phyloP scores from a whole-genome alignment of 441 rosid genomes.

The Gossypium aridum region DNA sequence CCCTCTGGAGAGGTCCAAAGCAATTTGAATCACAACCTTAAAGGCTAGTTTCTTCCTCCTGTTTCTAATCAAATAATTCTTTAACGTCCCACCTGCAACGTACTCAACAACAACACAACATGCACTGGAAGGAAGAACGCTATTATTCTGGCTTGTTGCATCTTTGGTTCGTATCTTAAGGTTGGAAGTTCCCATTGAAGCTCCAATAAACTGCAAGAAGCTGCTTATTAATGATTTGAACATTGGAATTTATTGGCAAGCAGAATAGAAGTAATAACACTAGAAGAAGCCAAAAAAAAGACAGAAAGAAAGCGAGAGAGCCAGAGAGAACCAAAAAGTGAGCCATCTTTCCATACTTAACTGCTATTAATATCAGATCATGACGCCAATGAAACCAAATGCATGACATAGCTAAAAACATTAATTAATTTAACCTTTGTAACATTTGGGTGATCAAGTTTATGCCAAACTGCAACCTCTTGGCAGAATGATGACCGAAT shows the following conservation, averaged over 20 bases:
- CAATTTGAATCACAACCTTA: constrained; percentile 54
- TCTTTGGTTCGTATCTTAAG: constrained; percentile 40
- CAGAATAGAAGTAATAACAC: not conserved
- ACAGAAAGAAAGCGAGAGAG: too few species aligned
- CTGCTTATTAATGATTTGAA: not conserved
- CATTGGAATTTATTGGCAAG: not conserved
- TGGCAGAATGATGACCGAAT: constrained; percentile 55
- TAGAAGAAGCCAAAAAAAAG: not conserved
- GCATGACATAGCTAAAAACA: not conserved
- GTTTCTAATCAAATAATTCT: constrained; percentile 48
- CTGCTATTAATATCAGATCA: not conserved
- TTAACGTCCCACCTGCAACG: constrained; percentile 55
- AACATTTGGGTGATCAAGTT: constrained; percentile 68
- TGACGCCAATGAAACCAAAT: not conserved
- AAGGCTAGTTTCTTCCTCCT: constrained; percentile 46
- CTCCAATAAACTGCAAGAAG: constrained; percentile 41
- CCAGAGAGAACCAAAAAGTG: not conserved
- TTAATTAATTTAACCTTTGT: constrained; percentile 39
- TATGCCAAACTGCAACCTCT: constrained; percentile 76
- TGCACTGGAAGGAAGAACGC: constrained; percentile 50
- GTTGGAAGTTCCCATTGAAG: constrained; percentile 68
- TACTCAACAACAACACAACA: constrained; percentile 66
- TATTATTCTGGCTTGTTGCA: constrained; percentile 24
- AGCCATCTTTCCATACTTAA: not conserved
- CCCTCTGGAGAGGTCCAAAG: constrained; percentile 73